phyloP scores from a whole-genome alignment of 2,329 filamentous ascomycete species.

The Pseudohalonectria lignicola region DNA sequence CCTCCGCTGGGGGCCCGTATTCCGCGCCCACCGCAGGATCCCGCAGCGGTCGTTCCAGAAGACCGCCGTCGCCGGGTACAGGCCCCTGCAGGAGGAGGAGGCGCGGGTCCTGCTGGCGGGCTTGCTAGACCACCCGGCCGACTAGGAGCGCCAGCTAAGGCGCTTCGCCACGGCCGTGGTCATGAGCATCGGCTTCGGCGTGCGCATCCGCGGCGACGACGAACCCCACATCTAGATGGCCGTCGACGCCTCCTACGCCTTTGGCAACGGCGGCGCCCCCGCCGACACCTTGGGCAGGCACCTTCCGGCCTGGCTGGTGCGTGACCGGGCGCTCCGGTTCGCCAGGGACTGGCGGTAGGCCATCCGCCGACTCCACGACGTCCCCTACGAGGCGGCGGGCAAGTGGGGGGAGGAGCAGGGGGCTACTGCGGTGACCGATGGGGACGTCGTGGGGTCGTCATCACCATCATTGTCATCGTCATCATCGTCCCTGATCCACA shows the following conservation, averaged over 20 bases:
- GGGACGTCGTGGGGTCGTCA: no score
- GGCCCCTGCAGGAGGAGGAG: no score
- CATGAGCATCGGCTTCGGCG: constrained; percentile 13
- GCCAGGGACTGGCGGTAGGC: constrained; percentile 1
- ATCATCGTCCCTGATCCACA: constrained; percentile 1
- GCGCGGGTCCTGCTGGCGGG: no score
- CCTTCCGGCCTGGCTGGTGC: constrained; percentile 4
- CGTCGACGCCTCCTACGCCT: constrained; percentile 4
- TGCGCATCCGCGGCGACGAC: constrained; percentile 10
- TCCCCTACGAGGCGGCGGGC: constrained; percentile 14
- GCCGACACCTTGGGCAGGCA: constrained; percentile 5
- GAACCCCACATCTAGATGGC: constrained; percentile 13
- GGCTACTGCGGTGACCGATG: no score
- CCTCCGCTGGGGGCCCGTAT: no score
- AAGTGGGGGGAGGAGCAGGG: no score
- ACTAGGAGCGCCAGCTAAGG: no score
- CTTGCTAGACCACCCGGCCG: no score
- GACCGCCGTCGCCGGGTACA: no score
- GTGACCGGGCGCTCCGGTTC: constrained; percentile 1
- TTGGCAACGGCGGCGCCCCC: constrained; percentile 5
- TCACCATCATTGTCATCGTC: no score
- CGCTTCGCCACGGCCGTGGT: constrained; percentile 16
- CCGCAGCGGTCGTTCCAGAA: no score
- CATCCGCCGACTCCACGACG: constrained; percentile 12
- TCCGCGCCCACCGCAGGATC: no score